These are phyloP conservation scores for Coniochaeta ligniaria DNA, from an alignment of 2,329 filamentous ascomycete species.

Conservation along the genomic window DNA sequence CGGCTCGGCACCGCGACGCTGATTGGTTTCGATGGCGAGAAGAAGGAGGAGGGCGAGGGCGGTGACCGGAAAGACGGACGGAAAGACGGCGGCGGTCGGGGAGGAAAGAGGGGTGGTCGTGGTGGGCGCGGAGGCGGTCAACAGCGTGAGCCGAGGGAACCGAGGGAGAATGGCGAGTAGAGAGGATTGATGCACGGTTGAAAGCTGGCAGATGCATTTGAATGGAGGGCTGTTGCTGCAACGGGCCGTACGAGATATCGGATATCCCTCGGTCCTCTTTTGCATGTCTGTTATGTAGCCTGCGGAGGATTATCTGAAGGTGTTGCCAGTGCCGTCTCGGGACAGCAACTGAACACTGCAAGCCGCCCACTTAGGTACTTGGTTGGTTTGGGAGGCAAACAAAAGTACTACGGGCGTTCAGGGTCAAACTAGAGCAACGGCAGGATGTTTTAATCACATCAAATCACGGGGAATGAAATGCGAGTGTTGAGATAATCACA, in stretches of 20 bases:
- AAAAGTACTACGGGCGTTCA: background rate
- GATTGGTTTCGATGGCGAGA: constrained; percentile 29
- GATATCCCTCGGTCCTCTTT: background rate
- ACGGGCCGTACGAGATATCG: background rate
- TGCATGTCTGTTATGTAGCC: background rate
- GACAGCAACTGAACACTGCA: background rate
- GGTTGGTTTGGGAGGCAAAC: background rate
- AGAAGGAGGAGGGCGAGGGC: constrained; percentile 38
- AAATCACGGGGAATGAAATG: background rate
- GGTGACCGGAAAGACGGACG: constrained; percentile 34
- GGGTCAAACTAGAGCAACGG: background rate
- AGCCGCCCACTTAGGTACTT: background rate
- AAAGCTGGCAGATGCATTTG: background rate
- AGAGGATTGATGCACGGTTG: background rate
- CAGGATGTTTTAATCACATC: background rate
- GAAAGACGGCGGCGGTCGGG: constrained; percentile 27
- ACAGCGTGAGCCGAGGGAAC: constrained; percentile 39
- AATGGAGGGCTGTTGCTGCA: background rate
- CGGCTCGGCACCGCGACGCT: constrained; percentile 77
- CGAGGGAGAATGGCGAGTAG: constrained; percentile 32
- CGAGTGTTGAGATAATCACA: background rate
- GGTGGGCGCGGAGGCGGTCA: constrained; percentile 43
- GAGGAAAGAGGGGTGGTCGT: constrained; percentile 36
- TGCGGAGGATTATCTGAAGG: background rate
- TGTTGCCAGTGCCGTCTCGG: background rate